Percentiles rank a stretch among this genome's conserved stretches.
These are phyloP conservation scores for Licmophora abbreviata DNA, from an alignment of 108 stramenopile genomes.

Conservation along the genomic window DNA sequence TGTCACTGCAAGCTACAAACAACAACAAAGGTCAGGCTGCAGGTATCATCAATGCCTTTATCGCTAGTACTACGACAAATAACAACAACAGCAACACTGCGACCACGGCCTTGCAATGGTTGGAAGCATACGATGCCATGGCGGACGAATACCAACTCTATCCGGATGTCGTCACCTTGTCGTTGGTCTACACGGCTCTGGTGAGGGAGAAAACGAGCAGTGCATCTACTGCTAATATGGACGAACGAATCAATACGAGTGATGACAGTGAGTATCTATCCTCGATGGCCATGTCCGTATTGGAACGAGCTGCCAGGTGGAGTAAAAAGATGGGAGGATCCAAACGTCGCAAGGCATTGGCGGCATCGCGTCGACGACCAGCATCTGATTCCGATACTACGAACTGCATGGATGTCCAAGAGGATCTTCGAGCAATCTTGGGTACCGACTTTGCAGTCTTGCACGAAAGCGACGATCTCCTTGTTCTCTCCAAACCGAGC, in stretches of 20 bases:
- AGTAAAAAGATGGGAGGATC: constrained; percentile 59
- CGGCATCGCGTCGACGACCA: constrained; percentile 32
- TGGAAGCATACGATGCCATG: neutral
- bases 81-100: too few species aligned
- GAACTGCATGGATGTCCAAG: constrained; percentile 16
- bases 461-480: constrained; percentile 42
- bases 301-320: constrained; percentile 31
- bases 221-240: too few species aligned
- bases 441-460: constrained; percentile 48
- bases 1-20: too few species aligned
- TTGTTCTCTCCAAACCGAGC: constrained; percentile 58
- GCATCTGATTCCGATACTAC: constrained; percentile 1
- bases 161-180: constrained; percentile 2
- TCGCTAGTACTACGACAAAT: too few species aligned
- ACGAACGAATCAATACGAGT: too few species aligned
- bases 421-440: constrained; percentile 23
- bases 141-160: neutral
- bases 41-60: constrained; percentile 1
- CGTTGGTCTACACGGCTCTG: constrained; percentile 1
- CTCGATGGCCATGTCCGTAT: constrained; percentile 20
- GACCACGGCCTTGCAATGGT: neutral
- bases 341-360: constrained; percentile 48
- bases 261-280: too few species aligned
- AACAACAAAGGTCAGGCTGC: constrained; percentile 1
- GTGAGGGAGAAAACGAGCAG: neutral